Percentiles rank a stretch among this genome's conserved stretches.
Evolutionary conservation across 306 rosid genomes (phyloP).

Genomic region (Chamaecrista fasciculata): DNA sequence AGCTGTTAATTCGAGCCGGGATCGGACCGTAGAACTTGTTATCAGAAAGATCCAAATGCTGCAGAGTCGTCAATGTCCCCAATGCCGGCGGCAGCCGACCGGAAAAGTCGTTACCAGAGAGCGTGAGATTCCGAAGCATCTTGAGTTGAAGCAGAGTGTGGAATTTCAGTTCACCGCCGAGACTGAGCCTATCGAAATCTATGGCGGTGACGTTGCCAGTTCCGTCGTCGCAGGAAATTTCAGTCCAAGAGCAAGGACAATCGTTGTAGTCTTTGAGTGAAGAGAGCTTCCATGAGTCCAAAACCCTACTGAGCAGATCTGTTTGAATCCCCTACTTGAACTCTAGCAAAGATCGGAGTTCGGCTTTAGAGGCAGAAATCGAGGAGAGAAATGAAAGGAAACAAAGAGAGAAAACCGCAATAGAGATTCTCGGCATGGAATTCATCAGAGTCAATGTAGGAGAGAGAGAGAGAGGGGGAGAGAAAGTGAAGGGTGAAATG

Average conservation of each 20-base stretch:
- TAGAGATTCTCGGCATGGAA: conserved; percentile 30
- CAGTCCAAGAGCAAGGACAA: conserved; percentile 67
- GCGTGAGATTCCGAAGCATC: conserved; percentile 54
- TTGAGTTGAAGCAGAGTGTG: conserved; percentile 70
- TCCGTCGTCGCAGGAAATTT: conserved; percentile 55
- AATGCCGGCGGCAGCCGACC: conserved; percentile 77
- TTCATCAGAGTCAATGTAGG: conserved; percentile 60
- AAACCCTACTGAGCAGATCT: conserved; percentile 51
- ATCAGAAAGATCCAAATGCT: conserved; percentile 80
- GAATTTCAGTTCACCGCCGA: conserved; percentile 75
- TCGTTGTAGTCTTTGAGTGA: background rate
- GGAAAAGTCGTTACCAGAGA: conserved; percentile 67
- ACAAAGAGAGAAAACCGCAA: conserved; percentile 12
- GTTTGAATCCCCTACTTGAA: conserved; percentile 74
- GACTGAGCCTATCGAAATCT: conserved; percentile 49
- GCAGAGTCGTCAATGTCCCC: conserved; percentile 58
- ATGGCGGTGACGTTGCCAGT: conserved; percentile 64
- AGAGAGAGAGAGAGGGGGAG: too few species aligned
- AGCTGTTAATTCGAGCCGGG: conserved; percentile 76
- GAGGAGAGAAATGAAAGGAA: conserved; percentile 6
- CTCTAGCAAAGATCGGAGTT: conserved; percentile 81
- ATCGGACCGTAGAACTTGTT: conserved; percentile 87
- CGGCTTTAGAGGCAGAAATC: conserved; percentile 41
- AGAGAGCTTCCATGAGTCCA: conserved; percentile 48
- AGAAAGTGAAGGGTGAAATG: too few species aligned